Evolutionary conservation across 1,139 yeast species (phyloP), one percentile per base, ranked within the genome.

Genomic region (Blastobotrys elegans): DNA sequence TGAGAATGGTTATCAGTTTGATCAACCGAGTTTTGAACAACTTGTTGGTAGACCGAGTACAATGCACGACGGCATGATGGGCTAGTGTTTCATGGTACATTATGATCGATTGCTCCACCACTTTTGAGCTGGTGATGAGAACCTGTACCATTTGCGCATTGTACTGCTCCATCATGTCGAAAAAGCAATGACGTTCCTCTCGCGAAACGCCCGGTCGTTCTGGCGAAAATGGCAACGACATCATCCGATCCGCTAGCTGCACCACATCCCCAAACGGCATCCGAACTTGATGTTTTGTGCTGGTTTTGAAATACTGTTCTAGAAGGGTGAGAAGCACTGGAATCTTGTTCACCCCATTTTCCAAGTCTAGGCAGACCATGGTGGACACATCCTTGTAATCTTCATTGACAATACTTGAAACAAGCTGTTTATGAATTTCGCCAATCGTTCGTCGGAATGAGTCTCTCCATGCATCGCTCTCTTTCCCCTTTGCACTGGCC

Each of bases 401-500:
- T 40, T 59, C 64, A 22, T 54, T 51, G 6, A 61, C 54, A 30
- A 52, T 47, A 4, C 38, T 40, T 7, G 26, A 36, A 3, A 48
- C 37, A 3, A 59, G 29, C 3, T 58, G 49, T 10, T 31, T 29
- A 33, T 64, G 64, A 7, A 62, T 47, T 36, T 62, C 65, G 5
- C 52, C 49, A 13, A 65, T 49, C 5, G 54, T 52, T 14, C 53
- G 44, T 16, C 50, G 14, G 13, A 59, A 41, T 4, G 56, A 52
- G 8, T 56, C 43, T 44, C 59, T 56, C 67, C 72, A 59, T 56
- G 69, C 60, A 64, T 70, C 60, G 6, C 61, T 58, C 26, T 71
- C 73, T 26, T 61, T 56, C 6, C 69, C 66, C 70, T 65, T 80
- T 65, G 66, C 69, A 59, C 74, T 84, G 56, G 76, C 76, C 71